Evolutionary conservation across 2,329 filamentous ascomycete genomes (phyloP).

Genomic region (Trichocomaceae sp.): DNA sequence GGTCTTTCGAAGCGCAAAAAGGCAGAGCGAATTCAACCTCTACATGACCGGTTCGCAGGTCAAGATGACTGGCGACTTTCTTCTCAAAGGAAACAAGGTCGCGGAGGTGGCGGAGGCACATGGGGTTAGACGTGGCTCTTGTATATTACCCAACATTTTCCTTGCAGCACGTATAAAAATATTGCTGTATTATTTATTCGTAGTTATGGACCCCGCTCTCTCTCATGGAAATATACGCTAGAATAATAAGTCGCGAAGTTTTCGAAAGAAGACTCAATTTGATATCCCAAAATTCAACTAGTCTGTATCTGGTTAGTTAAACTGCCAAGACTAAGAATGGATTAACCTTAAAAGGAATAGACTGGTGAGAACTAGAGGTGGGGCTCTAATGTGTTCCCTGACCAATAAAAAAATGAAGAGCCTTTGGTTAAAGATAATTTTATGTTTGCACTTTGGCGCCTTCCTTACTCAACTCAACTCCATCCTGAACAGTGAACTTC

Average conservation of each 20-base stretch:
- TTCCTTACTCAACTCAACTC: background rate
- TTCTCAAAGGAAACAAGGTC: conserved; percentile 75
- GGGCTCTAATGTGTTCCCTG: background rate
- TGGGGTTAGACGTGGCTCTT: conserved; percentile 56
- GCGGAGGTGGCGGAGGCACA: conserved; percentile 82
- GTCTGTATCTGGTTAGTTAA: background rate
- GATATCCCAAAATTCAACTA: background rate
- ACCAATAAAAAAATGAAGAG: background rate
- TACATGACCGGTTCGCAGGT: conserved; percentile 86
- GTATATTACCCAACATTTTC: background rate
- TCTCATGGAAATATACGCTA: background rate
- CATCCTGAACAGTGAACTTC: background rate
- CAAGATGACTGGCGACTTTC: conserved; percentile 94
- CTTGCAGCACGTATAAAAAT: background rate
- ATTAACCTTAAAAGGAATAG: background rate
- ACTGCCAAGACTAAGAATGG: background rate
- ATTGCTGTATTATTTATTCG: background rate
- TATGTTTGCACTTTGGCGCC: background rate
- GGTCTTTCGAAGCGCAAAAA: conserved; percentile 86
- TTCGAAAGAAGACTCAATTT: background rate
- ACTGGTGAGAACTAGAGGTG: background rate
- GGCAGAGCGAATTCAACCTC: conserved; percentile 86
- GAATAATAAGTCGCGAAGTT: too few species aligned
- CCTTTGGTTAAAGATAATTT: background rate
- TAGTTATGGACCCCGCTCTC: background rate